Percentiles rank a stretch among this genome's conserved stretches.
phyloP scores from a whole-genome alignment of 345 rosid species.

The Microcos paniculata region DNA sequence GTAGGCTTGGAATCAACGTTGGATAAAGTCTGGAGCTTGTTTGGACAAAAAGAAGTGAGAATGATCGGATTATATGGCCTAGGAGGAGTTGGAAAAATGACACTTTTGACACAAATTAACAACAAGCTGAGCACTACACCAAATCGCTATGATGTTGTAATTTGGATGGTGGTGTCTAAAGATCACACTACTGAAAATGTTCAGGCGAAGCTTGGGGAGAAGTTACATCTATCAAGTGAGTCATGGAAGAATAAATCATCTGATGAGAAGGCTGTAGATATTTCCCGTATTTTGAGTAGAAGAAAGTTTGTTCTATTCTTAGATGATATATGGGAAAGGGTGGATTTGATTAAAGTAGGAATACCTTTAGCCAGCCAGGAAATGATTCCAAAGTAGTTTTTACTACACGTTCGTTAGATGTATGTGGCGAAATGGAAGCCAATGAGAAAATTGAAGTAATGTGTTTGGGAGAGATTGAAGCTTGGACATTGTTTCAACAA shows the following conservation, averaged over 20 bases:
- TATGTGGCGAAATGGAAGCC: constrained; percentile 12
- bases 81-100: constrained; percentile 13
- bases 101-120: constrained; percentile 19
- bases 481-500: constrained; percentile 39
- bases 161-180: constrained; percentile 10
- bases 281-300: background rate
- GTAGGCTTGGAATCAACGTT: constrained; percentile 3
- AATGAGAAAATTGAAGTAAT: constrained; percentile 21
- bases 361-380: background rate
- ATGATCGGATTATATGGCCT: constrained; percentile 11
- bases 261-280: background rate
- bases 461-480: constrained; percentile 27
- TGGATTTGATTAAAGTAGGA: background rate
- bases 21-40: background rate
- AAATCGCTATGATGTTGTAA: background rate
- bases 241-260: background rate
- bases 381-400: constrained; percentile 2
- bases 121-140: background rate
- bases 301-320: constrained; percentile 11
- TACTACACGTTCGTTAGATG: background rate
- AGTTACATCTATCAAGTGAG: background rate
- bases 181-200: background rate
- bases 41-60: background rate
- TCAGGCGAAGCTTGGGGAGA: background rate
- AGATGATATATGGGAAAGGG: constrained; percentile 1